These are phyloP conservation scores for Paraphaeosphaeria sporulosa DNA, from an alignment of 2,329 filamentous ascomycete genomes.

Conservation along the genomic window DNA sequence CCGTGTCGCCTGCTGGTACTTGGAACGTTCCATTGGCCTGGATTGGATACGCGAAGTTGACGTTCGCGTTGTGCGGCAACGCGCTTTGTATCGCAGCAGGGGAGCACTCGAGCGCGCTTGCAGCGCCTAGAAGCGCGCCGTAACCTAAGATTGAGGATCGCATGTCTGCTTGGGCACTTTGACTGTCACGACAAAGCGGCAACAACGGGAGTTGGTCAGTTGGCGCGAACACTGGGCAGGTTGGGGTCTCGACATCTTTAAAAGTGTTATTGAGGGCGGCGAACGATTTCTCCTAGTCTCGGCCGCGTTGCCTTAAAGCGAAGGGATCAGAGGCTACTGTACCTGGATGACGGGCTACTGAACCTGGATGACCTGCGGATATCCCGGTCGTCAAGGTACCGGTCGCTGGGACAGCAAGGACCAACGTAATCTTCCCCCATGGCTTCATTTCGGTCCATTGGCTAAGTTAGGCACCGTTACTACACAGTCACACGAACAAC, in stretches of 20 bases:
- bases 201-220: background rate
- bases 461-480: background rate
- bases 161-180: background rate
- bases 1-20: constrained; percentile 47
- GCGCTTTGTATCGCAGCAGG: constrained; percentile 41
- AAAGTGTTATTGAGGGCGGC: constrained; percentile 9
- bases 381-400: constrained; percentile 8
- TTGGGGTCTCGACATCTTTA: constrained; percentile 2
- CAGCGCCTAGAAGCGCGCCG: constrained; percentile 27
- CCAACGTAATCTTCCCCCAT: background rate
- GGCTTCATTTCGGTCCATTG: background rate
- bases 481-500: background rate
- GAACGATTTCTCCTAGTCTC: background rate
- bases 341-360: background rate
- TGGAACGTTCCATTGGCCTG: constrained; percentile 48
- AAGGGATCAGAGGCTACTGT: constrained; percentile 13
- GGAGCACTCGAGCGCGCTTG: constrained; percentile 41
- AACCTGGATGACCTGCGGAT: constrained; percentile 1
- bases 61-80: constrained; percentile 44
- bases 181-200: background rate
- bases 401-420: background rate
- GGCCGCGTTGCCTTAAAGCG: constrained; percentile 6
- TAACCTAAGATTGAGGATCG: constrained; percentile 19
- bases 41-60: constrained; percentile 46
- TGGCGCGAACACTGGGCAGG: background rate